Evolutionary conservation across 2,329 filamentous ascomycete genomes (phyloP).

Genomic region (Capronia epimyces): DNA sequence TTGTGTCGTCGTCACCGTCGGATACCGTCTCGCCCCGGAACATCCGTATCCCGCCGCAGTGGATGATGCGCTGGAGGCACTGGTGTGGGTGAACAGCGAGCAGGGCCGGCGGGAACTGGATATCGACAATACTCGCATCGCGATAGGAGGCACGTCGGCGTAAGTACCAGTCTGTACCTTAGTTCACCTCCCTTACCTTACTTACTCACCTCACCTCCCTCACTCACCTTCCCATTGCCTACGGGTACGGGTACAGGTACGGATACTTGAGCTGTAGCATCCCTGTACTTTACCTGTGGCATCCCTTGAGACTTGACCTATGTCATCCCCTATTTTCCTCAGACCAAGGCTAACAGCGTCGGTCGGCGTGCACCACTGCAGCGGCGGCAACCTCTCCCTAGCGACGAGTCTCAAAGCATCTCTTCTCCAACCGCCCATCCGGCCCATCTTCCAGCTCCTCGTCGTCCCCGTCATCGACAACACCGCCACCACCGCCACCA

Average conservation of each 20-base stretch:
- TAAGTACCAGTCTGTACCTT: slow-evolving; percentile 31
- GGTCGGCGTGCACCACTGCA: too few species aligned
- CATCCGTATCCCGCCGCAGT: slow-evolving; percentile 53
- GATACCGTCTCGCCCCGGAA: slow-evolving; percentile 55
- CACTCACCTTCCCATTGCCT: too few species aligned
- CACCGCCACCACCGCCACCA: slow-evolving; percentile 23
- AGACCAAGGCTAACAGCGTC: too few species aligned
- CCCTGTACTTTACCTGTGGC: too few species aligned
- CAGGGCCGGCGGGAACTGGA: slow-evolving; percentile 40
- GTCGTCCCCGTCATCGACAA: slow-evolving; percentile 11
- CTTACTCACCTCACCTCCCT: too few species aligned
- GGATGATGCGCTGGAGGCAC: slow-evolving; percentile 51
- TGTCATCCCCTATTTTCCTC: too few species aligned
- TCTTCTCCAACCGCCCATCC: slow-evolving; percentile 2
- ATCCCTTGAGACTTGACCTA: too few species aligned
- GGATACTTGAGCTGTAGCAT: too few species aligned
- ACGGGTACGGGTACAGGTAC: too few species aligned
- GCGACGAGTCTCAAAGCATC: slow-evolving; percentile 49
- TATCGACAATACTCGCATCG: slow-evolving; percentile 41
- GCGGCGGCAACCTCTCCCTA: slow-evolving; percentile 37
- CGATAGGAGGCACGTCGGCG: slow-evolving; percentile 49
- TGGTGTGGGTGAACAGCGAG: slow-evolving; percentile 44
- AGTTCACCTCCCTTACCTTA: not conserved
- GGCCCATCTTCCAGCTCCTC: slow-evolving; percentile 2
- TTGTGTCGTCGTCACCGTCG: slow-evolving; percentile 51